Evolutionary conservation across 371 early-diverging fungal genomes (phyloP).

Genomic region (Mortierella sp.): DNA sequence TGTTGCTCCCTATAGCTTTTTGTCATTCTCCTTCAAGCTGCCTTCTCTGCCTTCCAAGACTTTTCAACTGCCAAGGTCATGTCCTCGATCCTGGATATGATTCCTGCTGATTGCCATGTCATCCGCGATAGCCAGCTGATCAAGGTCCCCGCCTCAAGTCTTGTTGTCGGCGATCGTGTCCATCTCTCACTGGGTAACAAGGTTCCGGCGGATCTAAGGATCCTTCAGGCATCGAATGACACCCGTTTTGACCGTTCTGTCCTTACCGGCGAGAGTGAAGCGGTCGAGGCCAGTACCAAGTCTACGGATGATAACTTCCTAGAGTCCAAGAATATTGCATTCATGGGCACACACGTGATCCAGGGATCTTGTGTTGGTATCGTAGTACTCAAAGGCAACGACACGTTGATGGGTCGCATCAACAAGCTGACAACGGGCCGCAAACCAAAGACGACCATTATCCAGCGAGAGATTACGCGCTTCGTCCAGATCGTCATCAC

Average conservation of each 20-base stretch:
- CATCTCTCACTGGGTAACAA: slow-evolving; percentile 71
- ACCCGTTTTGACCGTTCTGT: slow-evolving; percentile 75
- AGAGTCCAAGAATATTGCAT: slow-evolving; percentile 76
- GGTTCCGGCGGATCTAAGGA: slow-evolving; percentile 78
- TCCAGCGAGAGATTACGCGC: slow-evolving; percentile 75
- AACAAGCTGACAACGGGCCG: slow-evolving; percentile 63
- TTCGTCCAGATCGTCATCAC: slow-evolving; percentile 75
- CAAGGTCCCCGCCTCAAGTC: slow-evolving; percentile 58
- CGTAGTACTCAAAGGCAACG: slow-evolving; percentile 68
- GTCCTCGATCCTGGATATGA: slow-evolving; percentile 78
- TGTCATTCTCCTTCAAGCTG: slow-evolving; percentile 72
- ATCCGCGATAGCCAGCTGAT: slow-evolving; percentile 65
- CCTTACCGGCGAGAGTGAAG: slow-evolving; percentile 77
- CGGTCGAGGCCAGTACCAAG: slow-evolving; percentile 63
- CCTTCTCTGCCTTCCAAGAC: slow-evolving; percentile 80
- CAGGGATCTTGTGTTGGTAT: slow-evolving; percentile 73
- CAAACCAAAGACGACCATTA: slow-evolving; percentile 60
- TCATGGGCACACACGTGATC: slow-evolving; percentile 72
- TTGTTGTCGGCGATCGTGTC: slow-evolving; percentile 71
- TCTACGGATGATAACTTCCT: slow-evolving; percentile 67
- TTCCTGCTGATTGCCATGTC: slow-evolving; percentile 70
- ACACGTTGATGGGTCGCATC: slow-evolving; percentile 79
- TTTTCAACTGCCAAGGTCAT: slow-evolving; percentile 77
- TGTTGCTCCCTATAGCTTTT: slow-evolving; percentile 50
- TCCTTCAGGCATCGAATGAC: slow-evolving; percentile 67